Evolutionary conservation across 225 moss, liverwort and hornwort species (phyloP).

Genomic region (Bryoerythrophyllum caledonicum): DNA sequence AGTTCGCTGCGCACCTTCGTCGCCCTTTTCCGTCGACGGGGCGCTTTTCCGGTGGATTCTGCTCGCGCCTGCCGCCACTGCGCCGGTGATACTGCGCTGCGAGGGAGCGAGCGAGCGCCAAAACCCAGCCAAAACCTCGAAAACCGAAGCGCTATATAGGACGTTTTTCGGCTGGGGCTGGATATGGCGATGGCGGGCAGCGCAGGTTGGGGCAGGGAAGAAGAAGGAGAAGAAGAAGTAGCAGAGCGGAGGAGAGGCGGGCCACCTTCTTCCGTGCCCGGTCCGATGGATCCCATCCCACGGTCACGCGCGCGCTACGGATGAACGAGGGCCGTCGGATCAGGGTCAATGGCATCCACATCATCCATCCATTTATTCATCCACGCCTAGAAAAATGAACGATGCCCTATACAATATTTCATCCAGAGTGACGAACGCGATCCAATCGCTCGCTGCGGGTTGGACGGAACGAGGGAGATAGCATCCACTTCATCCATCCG

Average conservation of each 20-base stretch:
- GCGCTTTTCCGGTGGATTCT: slow-evolving; percentile 39
- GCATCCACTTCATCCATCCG: not conserved
- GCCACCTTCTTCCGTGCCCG: not conserved
- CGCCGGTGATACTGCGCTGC: not conserved
- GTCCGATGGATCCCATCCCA: not conserved
- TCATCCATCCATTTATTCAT: too few relatives aligned
- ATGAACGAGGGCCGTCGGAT: not conserved
- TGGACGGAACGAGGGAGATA: not conserved
- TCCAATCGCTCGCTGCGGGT: not conserved
- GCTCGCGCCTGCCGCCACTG: slow-evolving; percentile 18
- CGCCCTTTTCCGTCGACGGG: slow-evolving; percentile 25
- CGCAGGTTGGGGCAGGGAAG: not conserved
- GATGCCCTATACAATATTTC: too few relatives aligned
- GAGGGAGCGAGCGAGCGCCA: not conserved
- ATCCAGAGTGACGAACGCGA: not conserved
- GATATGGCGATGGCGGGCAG: slow-evolving; percentile 52
- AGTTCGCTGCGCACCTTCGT: not conserved
- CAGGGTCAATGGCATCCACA: not conserved
- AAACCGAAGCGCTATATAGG: not conserved
- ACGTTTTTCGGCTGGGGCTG: not conserved
- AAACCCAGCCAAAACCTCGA: slow-evolving; percentile 26
- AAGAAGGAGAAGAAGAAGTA: too few relatives aligned
- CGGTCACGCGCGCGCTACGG: not conserved
- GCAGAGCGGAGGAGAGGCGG: too few relatives aligned
- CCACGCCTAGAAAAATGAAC: too few relatives aligned